These are phyloP conservation scores for Straminergon stramineum DNA, from an alignment of 225 moss, liverwort and hornwort genomes.

Conservation along the genomic window DNA sequence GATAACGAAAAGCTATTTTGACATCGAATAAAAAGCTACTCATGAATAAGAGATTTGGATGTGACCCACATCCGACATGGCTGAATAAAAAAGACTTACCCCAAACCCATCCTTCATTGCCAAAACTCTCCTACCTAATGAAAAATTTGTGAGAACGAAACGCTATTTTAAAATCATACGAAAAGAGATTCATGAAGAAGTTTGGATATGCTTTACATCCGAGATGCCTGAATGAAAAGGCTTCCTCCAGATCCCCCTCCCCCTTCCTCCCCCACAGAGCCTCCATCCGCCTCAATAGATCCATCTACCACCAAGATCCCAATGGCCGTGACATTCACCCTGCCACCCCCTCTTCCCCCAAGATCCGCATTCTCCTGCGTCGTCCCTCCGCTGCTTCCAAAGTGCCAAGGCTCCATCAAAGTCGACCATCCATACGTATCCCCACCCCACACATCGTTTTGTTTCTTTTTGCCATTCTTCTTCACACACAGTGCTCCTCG, in stretches of 20 bases:
- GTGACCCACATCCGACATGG: not conserved
- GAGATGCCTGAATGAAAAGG: conserved; percentile 6
- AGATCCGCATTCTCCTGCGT: conserved; percentile 33
- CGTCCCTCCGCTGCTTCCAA: conserved; percentile 72
- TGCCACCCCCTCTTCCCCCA: conserved; percentile 74
- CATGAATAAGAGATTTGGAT: not conserved
- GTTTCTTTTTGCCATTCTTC: conserved; percentile 21
- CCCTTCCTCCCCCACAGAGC: conserved; percentile 61
- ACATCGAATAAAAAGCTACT: not conserved
- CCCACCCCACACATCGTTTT: conserved; percentile 65
- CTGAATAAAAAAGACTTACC: not conserved
- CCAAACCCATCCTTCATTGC: not conserved
- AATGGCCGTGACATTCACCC: conserved; percentile 46
- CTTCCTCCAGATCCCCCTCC: conserved; percentile 94
- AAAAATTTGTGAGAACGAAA: not conserved
- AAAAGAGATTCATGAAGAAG: not conserved
- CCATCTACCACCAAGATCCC: conserved; percentile 56
- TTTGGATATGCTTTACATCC: not conserved
- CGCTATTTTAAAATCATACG: not conserved
- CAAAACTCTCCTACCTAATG: not conserved
- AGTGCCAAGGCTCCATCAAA: conserved; percentile 59
- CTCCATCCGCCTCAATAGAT: conserved; percentile 66
- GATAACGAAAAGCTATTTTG: not conserved
- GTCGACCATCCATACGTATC: conserved; percentile 82
- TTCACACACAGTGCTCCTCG: conserved; percentile 57